phyloP scores from a whole-genome alignment of 768 basidiomycete genomes.

The Mycena metata region DNA sequence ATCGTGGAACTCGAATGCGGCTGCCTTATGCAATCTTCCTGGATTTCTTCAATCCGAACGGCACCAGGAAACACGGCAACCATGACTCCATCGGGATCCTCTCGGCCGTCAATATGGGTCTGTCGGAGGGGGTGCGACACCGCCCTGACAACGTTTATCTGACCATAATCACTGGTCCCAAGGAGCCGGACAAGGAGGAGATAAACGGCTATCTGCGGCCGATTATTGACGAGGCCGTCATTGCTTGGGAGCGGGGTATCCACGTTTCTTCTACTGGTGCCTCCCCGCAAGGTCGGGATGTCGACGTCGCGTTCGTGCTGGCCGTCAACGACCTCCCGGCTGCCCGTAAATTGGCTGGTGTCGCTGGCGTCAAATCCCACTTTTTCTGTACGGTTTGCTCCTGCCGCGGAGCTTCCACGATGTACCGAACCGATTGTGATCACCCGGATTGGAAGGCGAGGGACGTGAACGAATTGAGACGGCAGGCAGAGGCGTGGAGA shows the following conservation, averaged over 20 bases:
- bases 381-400: constrained; percentile 46
- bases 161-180: constrained; percentile 43
- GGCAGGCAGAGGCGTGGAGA: constrained; percentile 31
- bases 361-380: constrained; percentile 37
- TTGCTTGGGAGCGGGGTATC: constrained; percentile 35
- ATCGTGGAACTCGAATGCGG: constrained; percentile 28
- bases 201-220: constrained; percentile 43
- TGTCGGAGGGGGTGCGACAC: constrained; percentile 41
- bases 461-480: constrained; percentile 22
- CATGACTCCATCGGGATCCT: constrained; percentile 44
- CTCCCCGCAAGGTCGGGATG: not conserved
- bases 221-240: constrained; percentile 43
- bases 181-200: constrained; percentile 40
- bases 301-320: constrained; percentile 17
- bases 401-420: constrained; percentile 27
- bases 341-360: constrained; percentile 37
- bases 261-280: constrained; percentile 27
- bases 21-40: constrained; percentile 40
- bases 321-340: constrained; percentile 47
- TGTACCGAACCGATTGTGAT: constrained; percentile 30
- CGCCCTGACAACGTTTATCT: constrained; percentile 47
- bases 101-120: constrained; percentile 47
- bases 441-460: constrained; percentile 24
- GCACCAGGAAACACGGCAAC: constrained; percentile 33
- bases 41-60: constrained; percentile 47